These are phyloP conservation scores for Karstenula rhodostoma DNA, from an alignment of 2,329 filamentous ascomycete genomes.

Conservation along the genomic window DNA sequence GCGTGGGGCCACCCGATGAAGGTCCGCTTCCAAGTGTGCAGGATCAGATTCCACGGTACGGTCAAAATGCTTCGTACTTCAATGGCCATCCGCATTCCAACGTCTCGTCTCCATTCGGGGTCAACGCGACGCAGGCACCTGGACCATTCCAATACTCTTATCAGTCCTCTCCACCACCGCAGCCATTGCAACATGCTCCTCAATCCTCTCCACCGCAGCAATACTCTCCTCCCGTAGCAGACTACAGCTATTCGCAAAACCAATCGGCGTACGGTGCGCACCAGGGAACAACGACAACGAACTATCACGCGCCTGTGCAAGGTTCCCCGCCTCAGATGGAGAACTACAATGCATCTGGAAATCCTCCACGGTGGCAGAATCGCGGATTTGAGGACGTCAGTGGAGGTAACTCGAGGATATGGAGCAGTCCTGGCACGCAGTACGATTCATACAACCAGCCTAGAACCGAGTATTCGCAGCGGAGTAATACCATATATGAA, in stretches of 20 bases:
- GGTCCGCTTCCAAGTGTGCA: background rate
- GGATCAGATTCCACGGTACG: background rate
- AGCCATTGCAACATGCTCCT: background rate
- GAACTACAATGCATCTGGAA: background rate
- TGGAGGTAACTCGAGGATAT: background rate
- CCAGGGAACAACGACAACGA: background rate
- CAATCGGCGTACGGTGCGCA: background rate
- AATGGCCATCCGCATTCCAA: conserved; percentile 4
- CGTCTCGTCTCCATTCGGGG: background rate
- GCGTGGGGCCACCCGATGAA: background rate
- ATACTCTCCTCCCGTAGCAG: background rate
- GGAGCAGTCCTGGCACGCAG: background rate
- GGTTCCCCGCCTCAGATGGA: background rate
- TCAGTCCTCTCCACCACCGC: background rate
- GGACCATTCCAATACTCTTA: background rate
- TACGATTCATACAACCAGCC: background rate
- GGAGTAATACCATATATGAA: background rate
- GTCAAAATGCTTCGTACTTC: conserved; percentile 4
- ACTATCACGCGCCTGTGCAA: background rate
- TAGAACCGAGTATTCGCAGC: background rate
- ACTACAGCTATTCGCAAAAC: background rate
- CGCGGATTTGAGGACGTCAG: background rate
- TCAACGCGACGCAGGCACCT: background rate
- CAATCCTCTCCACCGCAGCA: background rate
- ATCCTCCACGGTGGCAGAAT: background rate